Conservation (phyloP, 192 early-diverging fungal genomes). For the Hyaloraphidium curvatum region DNA sequence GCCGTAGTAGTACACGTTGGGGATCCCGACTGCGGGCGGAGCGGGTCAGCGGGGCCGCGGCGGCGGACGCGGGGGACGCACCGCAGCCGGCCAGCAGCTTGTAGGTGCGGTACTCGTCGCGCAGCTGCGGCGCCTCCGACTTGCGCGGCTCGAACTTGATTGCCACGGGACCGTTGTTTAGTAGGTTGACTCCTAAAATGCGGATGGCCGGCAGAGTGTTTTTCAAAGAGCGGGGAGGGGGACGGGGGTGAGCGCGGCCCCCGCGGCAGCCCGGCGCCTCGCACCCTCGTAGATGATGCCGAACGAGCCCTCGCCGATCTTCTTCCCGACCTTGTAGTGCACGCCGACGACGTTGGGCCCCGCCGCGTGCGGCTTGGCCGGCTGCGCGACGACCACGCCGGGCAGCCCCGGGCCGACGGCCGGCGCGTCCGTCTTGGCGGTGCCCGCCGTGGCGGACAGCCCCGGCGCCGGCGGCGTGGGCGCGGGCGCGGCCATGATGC, state of each 20-base stretch:
- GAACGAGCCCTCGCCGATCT: conserved; percentile 96
- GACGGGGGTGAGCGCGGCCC: neutral
- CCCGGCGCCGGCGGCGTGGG: too few relatives aligned
- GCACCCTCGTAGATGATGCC: conserved; percentile 97
- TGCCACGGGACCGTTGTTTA: conserved; percentile 80
- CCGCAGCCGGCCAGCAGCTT: conserved; percentile 60
- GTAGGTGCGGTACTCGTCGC: conserved; percentile 91
- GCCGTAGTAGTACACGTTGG: conserved; percentile 84
- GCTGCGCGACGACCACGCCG: too few relatives aligned
- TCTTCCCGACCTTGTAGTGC: conserved; percentile 85
- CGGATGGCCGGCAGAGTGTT: neutral
- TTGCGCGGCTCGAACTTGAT: conserved; percentile 98
- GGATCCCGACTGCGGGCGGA: conserved; percentile 48
- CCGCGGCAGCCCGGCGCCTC: too few relatives aligned
- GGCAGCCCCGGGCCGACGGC: too few relatives aligned
- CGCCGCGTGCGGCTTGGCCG: too few relatives aligned
- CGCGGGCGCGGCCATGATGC: too few relatives aligned
- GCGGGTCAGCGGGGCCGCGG: neutral
- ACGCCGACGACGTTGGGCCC: conserved; percentile 77
- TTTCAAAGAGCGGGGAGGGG: neutral
- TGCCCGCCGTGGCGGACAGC: too few relatives aligned
- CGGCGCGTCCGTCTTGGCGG: too few relatives aligned
- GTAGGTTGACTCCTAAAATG: conserved; percentile 51
- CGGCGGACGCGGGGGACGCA: neutral
- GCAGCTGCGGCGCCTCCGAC: conserved; percentile 87